Conservation (phyloP, 2,329 filamentous ascomycete genomes). For the Lasiodiplodia gonubiensis region DNA sequence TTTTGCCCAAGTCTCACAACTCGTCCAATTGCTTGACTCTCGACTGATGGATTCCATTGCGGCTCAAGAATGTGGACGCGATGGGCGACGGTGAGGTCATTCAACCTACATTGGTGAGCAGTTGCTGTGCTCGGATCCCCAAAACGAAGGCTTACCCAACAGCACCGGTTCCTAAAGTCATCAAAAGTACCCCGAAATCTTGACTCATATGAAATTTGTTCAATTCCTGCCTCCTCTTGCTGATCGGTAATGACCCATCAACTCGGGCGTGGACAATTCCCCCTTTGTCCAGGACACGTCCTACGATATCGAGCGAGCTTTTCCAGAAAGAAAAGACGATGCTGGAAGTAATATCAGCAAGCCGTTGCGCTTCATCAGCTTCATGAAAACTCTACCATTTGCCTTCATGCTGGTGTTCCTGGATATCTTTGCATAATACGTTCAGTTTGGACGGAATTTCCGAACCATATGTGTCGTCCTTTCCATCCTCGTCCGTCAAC, state of each 20-base stretch:
- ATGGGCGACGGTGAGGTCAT: conserved; percentile 33
- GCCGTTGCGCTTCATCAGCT: not conserved
- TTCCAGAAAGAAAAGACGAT: conserved; percentile 47
- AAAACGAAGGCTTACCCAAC: conserved; percentile 27
- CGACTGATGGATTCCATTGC: conserved; percentile 41
- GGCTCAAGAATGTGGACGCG: conserved; percentile 38
- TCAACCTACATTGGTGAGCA: not conserved
- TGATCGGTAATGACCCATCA: too few species aligned
- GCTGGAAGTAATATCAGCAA: conserved; percentile 31
- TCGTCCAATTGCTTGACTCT: conserved; percentile 38
- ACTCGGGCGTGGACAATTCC: conserved; percentile 35
- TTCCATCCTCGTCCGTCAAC: too few species aligned
- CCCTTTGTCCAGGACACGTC: conserved; percentile 33
- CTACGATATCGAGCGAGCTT: conserved; percentile 41
- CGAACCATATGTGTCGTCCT: fast-evolving
- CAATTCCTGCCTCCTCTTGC: too few species aligned
- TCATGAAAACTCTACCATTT: conserved; percentile 34
- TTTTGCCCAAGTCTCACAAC: conserved; percentile 36
- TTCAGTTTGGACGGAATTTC: conserved; percentile 33
- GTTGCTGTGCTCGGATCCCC: too few species aligned
- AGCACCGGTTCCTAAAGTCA: conserved; percentile 36
- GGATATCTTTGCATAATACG: conserved; percentile 35
- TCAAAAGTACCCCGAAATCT: conserved; percentile 34
- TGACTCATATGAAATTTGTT: conserved; percentile 28
- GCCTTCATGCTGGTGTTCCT: conserved; percentile 21